A percentile compares a stretch with the other conserved stretches of the same genome.
Evolutionary conservation across 768 basidiomycete genomes (phyloP).

Genomic region (Boletus subparvulus): DNA sequence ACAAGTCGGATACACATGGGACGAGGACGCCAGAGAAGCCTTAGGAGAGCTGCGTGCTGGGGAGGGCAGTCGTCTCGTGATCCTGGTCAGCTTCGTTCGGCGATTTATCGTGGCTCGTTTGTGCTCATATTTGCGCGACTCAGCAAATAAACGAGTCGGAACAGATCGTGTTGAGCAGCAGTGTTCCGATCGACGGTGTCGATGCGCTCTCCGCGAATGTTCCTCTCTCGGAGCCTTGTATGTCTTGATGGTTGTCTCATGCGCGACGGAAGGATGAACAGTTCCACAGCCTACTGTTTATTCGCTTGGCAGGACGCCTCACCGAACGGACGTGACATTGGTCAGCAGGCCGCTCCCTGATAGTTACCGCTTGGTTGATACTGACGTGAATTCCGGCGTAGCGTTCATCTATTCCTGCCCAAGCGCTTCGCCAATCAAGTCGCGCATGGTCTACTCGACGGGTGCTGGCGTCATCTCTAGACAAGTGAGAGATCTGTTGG

Average conservation of each 20-base stretch:
- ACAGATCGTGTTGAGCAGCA: slow-evolving; percentile 56
- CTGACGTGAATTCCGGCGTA: slow-evolving; percentile 29
- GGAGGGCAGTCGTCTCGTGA: slow-evolving; percentile 52
- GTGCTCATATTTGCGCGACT: background rate
- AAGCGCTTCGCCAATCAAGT: slow-evolving; percentile 71
- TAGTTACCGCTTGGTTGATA: background rate
- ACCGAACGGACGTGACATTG: slow-evolving; percentile 53
- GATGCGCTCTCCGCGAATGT: slow-evolving; percentile 48
- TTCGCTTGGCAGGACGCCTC: slow-evolving; percentile 60
- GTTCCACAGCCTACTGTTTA: slow-evolving; percentile 51
- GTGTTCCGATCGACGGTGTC: slow-evolving; percentile 39
- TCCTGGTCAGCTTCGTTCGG: slow-evolving; percentile 52
- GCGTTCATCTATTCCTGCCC: slow-evolving; percentile 95
- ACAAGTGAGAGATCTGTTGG: slow-evolving; percentile 52
- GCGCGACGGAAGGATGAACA: background rate
- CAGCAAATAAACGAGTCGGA: slow-evolving; percentile 67
- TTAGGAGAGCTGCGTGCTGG: slow-evolving; percentile 55
- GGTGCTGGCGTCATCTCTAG: slow-evolving; percentile 57
- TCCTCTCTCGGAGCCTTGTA: slow-evolving; percentile 59
- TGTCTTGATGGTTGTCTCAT: slow-evolving; percentile 1
- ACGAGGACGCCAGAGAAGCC: slow-evolving; percentile 59
- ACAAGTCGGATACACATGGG: slow-evolving; percentile 65
- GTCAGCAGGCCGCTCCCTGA: slow-evolving; percentile 38
- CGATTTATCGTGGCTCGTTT: background rate
- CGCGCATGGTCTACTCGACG: slow-evolving; percentile 88